Conservation (phyloP, 75 land plant species). For the Azolla pinnata region DNA sequence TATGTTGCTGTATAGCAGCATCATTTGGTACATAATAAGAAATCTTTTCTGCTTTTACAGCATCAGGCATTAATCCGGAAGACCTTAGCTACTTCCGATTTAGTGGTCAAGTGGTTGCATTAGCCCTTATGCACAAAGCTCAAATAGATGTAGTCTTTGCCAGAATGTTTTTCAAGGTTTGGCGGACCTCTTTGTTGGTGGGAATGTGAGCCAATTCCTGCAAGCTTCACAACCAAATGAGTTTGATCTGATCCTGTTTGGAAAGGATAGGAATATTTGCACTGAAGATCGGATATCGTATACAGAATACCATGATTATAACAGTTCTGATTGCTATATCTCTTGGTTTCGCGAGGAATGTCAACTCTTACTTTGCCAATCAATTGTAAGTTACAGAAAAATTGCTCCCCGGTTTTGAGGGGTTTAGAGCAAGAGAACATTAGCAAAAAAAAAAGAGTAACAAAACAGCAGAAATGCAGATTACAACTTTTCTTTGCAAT, state of each 20-base stretch:
- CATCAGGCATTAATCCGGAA: conserved; percentile 54
- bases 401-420: no score
- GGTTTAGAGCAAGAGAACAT: no score
- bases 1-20: no score
- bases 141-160: conserved; percentile 68
- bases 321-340: conserved; percentile 30
- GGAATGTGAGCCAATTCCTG: conserved; percentile 31
- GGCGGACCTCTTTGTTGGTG: conserved; percentile 46
- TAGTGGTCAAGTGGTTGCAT: conserved; percentile 61
- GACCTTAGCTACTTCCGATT: conserved; percentile 64
- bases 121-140: conserved; percentile 72
- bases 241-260: conserved; percentile 38
- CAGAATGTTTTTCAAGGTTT: conserved; percentile 72
- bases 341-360: conserved; percentile 73
- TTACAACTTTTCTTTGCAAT: no score
- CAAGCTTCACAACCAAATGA: conserved; percentile 39
- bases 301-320: conserved; percentile 59
- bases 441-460: no score
- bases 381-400: no score
- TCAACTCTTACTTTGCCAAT: no score
- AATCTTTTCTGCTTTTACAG: conserved; percentile 34
- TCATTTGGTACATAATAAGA: no score
- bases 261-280: conserved; percentile 35
- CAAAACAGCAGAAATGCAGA: no score
- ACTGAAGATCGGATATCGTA: conserved; percentile 49